A percentile compares a stretch with the other conserved stretches of the same genome.
These are phyloP conservation scores for Aegle marmelos DNA, from an alignment of 345 rosid genomes.

Conservation along the genomic window DNA sequence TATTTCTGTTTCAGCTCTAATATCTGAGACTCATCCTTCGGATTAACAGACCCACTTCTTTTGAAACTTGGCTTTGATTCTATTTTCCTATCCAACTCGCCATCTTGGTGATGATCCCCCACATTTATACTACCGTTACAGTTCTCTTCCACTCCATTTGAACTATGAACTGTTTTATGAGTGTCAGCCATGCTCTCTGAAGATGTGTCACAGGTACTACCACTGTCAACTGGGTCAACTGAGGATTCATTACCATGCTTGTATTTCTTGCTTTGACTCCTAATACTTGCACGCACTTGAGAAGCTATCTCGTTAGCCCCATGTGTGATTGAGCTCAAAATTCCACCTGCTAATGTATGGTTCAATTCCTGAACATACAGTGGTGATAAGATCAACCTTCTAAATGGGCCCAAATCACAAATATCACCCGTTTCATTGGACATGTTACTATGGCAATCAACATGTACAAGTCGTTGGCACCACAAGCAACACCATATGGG, in stretches of 20 bases:
- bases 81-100: slow-evolving; percentile 42
- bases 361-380: slow-evolving; percentile 75
- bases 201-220: slow-evolving; percentile 51
- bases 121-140: slow-evolving; percentile 38
- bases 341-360: slow-evolving; percentile 54
- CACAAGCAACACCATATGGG: slow-evolving; percentile 99
- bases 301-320: slow-evolving; percentile 97
- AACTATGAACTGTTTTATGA: slow-evolving; percentile 40
- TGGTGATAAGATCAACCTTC: slow-evolving; percentile 84
- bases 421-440: slow-evolving; percentile 74
- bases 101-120: slow-evolving; percentile 33
- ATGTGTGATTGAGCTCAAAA: slow-evolving; percentile 88
- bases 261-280: slow-evolving; percentile 82
- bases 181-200: slow-evolving; percentile 59
- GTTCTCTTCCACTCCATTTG: slow-evolving; percentile 42
- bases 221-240: slow-evolving; percentile 51
- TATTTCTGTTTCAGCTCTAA: slow-evolving; percentile 68
- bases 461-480: slow-evolving; percentile 97
- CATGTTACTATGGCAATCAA: slow-evolving; percentile 84
- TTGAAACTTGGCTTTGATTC: slow-evolving; percentile 53
- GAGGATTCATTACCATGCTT: slow-evolving; percentile 63
- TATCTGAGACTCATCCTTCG: slow-evolving; percentile 70
- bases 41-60: slow-evolving; percentile 64
- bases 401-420: slow-evolving; percentile 84
- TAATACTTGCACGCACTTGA: slow-evolving; percentile 87